Conservation (phyloP, 2,329 filamentous ascomycete genomes). For the Aspergillus luchuensis region DNA sequence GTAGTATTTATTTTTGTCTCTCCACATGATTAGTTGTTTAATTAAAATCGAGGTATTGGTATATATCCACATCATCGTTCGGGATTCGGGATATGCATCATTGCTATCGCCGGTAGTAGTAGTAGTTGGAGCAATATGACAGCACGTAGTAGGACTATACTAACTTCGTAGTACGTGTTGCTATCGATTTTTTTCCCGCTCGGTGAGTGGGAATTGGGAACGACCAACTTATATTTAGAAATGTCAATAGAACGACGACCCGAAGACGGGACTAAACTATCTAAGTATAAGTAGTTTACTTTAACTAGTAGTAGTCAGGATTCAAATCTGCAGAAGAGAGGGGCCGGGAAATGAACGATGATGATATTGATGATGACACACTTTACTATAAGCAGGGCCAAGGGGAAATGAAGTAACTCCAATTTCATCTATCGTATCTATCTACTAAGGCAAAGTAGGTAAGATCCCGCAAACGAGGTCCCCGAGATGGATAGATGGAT, state of each 20-base stretch:
- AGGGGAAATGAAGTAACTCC: not conserved
- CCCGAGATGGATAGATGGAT: conserved; percentile 11
- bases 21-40: not conserved
- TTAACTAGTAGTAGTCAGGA: not conserved
- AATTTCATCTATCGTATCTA: too few relatives aligned
- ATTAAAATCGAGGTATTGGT: not conserved
- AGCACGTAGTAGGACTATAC: not conserved
- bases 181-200: not conserved
- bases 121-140: too few relatives aligned
- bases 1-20: not conserved
- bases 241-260: conserved; percentile 14
- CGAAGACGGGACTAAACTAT: not conserved
- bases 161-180: not conserved
- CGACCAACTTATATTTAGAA: not conserved
- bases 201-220: not conserved
- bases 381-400: not conserved
- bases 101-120: not conserved
- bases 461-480: conserved; percentile 15
- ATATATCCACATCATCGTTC: not conserved
- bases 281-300: not conserved
- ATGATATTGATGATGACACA: not conserved
- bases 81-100: not conserved
- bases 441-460: not conserved
- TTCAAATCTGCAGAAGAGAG: not conserved
- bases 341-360: not conserved